Base-by-base conservation (phyloP, 257 asterid genomes). In the Cinchona pubescens region DNA sequence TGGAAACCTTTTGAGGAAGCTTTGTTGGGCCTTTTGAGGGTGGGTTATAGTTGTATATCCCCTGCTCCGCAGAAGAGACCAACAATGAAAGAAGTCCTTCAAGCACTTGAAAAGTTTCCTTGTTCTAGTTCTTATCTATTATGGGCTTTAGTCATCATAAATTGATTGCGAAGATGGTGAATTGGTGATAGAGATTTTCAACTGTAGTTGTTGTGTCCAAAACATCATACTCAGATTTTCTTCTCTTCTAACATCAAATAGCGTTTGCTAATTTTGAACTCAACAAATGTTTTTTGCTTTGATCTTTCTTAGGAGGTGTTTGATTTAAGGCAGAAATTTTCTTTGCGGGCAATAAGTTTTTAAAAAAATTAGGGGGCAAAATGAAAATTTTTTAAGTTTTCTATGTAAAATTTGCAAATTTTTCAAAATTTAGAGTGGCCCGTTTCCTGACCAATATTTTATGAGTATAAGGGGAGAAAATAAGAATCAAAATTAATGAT, bases 1-100 rank as follows among this genome's bases (percentile, higher is more conserved):
- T 93, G 85, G 96, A 88, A 86, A 45, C n/a, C n/a, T n/a, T n/a
- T n/a, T n/a, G 98, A 93, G 85, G 97, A 93, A 15, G 88, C 88
- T 2, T 73, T 93, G 79, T 75, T 91, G 81, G 88, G 79, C 60
- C 68, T 93, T n/a, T 21, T 93, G 19, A 93, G 76, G 80, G 79
- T 93, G 83, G 97, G 98, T 51, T 93, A 83, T 59, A 79, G 65
- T 72, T 93, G 96, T 82, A 81, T 94, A 71, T 88, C 91, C 10
- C 84, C 94, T 0, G 80, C 74, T 59, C 94, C 97, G 8, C 99
- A 90, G 23, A 92, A 88, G 88, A 92, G 97, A 86, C 97, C 99
- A 43, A 72, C 89, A 3, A 90, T 92, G 94, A 94, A 89, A 82
- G 99, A 94, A 37, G 88, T 81, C 25, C 85, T 94, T 21, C 99